Evolutionary conservation across 2,329 filamentous ascomycete species (phyloP), one percentile per base, ranked within the genome.

Genomic region (Byssothecium circinans): DNA sequence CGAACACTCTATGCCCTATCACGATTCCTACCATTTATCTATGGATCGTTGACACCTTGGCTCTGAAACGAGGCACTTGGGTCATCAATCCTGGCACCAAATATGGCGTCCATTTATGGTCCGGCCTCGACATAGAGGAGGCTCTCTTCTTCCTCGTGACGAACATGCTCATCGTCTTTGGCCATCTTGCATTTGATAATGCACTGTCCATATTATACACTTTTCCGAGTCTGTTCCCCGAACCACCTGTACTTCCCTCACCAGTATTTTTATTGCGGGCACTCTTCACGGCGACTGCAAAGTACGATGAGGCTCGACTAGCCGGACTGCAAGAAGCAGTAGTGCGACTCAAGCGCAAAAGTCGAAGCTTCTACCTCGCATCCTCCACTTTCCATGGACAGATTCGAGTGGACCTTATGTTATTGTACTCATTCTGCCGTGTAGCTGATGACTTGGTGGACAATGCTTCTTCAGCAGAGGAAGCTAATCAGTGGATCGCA

Each of bases 371-470:
- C 64, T 88, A 87, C 55, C 73, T 90, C 5, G 87, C 86, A 0
- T 88, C 84, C 53, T 81, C 83, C 0, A 81, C 83, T 0, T 90
- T 91, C 54, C 78, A 82, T 32, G 86, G 86, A 1, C 78, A 83
- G 19, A 72, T 90, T 7, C 79, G 86, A 4, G 83, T 86, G 23
- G 86, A 90, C 55, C 65, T 90, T 11, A 78, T 88, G 20, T 69
- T 87, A 1, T 70, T 90, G 71, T 89, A 89, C 61, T 87, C 85
- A 0, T 89, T 88, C 62, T 90, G 87, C 57, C 78, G 87, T 10
- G 81, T 88, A 8, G 85, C 85, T 1, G 87, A 90, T 62, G 86
- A 90, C 58, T 74, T 90, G 4, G 80, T 90, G 8, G 87, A 90
- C 56, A 80, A 88, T 49, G 81, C 86, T 0, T 57, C 70, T 1